Conservation (phyloP, 1,139 yeast genomes). For the Geotrichum carabidarum region DNA sequence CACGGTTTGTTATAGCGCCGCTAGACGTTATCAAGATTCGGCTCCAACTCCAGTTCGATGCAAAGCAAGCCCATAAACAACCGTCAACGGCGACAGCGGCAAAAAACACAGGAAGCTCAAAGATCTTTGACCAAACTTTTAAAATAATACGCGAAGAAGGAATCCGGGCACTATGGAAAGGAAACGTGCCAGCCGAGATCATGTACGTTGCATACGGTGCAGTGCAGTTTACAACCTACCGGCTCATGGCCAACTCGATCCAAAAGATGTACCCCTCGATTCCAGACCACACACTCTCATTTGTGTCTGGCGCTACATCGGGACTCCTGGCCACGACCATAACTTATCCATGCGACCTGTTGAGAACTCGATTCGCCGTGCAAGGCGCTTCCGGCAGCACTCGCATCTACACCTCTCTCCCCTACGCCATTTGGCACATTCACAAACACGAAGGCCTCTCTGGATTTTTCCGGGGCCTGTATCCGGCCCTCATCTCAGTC, state of each 20-base stretch:
- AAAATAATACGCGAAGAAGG: constrained; percentile 50
- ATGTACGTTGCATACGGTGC: constrained; percentile 85
- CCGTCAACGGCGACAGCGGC: background rate
- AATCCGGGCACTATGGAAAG: constrained; percentile 77
- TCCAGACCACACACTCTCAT: constrained; percentile 45
- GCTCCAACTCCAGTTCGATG: constrained; percentile 52
- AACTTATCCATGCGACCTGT: constrained; percentile 84
- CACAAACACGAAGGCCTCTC: constrained; percentile 45
- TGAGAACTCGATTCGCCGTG: constrained; percentile 74
- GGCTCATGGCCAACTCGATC: constrained; percentile 48
- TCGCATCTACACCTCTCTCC: constrained; percentile 48
- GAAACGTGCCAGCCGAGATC: constrained; percentile 85
- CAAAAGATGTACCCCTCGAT: constrained; percentile 31
- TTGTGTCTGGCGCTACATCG: constrained; percentile 68
- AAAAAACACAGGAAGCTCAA: background rate
- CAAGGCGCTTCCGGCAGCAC: constrained; percentile 39
- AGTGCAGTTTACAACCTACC: constrained; percentile 71
- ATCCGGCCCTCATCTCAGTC: constrained; percentile 59
- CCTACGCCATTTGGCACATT: constrained; percentile 44
- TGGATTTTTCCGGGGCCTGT: constrained; percentile 62
- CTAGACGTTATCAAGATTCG: constrained; percentile 84
- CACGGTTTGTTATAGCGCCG: constrained; percentile 67
- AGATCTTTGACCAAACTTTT: constrained; percentile 35
- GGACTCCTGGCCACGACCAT: constrained; percentile 67
- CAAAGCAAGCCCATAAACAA: constrained; percentile 11